Conservation (phyloP, 2,329 filamentous ascomycete species). For the Ophioceras dolichostomum region DNA sequence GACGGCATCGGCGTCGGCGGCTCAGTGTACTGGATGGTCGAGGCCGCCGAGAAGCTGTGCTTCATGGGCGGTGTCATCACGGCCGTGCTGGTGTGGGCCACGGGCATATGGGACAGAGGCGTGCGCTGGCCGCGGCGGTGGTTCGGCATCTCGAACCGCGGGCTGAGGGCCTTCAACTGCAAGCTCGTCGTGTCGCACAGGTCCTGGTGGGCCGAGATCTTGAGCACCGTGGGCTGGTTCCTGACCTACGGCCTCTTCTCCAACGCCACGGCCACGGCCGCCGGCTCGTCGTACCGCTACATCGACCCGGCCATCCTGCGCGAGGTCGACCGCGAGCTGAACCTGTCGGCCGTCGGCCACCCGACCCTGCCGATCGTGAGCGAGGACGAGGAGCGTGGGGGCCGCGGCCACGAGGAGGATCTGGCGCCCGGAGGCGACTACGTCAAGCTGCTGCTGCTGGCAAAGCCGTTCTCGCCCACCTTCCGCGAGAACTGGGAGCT, state of each 20-base stretch:
- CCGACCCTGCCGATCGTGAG: constrained; percentile 24
- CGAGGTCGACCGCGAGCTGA: constrained; percentile 48
- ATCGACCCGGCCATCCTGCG: constrained; percentile 54
- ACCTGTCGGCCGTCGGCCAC: constrained; percentile 28
- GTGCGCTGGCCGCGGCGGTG: constrained; percentile 89
- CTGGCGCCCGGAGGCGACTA: constrained; percentile 82
- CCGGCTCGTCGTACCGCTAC: constrained; percentile 59
- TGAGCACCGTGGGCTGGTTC: constrained; percentile 63
- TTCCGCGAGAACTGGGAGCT: constrained; percentile 97
- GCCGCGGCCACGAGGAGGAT: constrained; percentile 71
- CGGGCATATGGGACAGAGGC: constrained; percentile 91
- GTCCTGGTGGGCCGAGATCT: constrained; percentile 67
- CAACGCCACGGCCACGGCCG: constrained; percentile 33
- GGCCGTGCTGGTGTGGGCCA: constrained; percentile 78
- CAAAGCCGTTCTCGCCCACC: constrained; percentile 88
- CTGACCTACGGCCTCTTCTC: constrained; percentile 66
- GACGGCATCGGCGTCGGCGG: constrained; percentile 86
- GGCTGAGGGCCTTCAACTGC: constrained; percentile 84
- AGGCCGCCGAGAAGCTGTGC: constrained; percentile 80
- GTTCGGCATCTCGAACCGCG: constrained; percentile 81
- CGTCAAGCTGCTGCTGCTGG: constrained; percentile 78
- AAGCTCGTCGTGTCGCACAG: constrained; percentile 86
- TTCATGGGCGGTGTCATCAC: constrained; percentile 87
- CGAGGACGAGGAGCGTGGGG: constrained; percentile 4
- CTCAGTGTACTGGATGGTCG: constrained; percentile 91